Conservation (phyloP, 257 asterid species). For the Misopates orontium region DNA sequence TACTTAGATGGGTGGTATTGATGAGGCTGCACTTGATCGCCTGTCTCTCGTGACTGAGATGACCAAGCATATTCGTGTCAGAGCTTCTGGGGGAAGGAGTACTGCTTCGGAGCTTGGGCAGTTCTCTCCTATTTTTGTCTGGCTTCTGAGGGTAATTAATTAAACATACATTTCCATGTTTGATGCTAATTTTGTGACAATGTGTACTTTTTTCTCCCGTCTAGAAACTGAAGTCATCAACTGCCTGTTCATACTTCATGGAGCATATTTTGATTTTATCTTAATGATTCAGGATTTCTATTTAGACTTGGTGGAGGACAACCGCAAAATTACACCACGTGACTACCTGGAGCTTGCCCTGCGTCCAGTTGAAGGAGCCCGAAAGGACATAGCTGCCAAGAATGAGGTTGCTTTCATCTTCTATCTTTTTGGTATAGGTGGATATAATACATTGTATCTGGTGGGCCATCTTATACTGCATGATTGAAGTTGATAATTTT, state of each 20-base stretch:
- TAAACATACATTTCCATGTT: background rate
- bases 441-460: background rate
- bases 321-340: conserved; percentile 88
- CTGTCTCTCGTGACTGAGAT: conserved; percentile 98
- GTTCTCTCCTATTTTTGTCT: conserved; percentile 92
- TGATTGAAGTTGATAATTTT: conserved; percentile 10
- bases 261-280: conserved; percentile 18
- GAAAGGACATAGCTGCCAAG: conserved; percentile 78
- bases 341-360: conserved; percentile 97
- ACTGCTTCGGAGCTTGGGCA: conserved; percentile 94
- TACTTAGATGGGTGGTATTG: conserved; percentile 98
- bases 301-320: conserved; percentile 84
- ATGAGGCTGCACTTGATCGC: conserved; percentile 98
- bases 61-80: conserved; percentile 97
- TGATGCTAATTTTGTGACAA: background rate
- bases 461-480: background rate
- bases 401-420: conserved; percentile 62
- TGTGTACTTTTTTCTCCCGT: conserved; percentile 14
- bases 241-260: background rate
- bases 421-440: background rate
- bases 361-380: conserved; percentile 77
- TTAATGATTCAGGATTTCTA: conserved; percentile 74
- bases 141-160: conserved; percentile 93
- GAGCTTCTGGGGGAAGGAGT: conserved; percentile 86
- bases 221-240: background rate